Evolutionary conservation across 805 yeast genomes (phyloP).

Genomic region (Candida jianshihensis): DNA sequence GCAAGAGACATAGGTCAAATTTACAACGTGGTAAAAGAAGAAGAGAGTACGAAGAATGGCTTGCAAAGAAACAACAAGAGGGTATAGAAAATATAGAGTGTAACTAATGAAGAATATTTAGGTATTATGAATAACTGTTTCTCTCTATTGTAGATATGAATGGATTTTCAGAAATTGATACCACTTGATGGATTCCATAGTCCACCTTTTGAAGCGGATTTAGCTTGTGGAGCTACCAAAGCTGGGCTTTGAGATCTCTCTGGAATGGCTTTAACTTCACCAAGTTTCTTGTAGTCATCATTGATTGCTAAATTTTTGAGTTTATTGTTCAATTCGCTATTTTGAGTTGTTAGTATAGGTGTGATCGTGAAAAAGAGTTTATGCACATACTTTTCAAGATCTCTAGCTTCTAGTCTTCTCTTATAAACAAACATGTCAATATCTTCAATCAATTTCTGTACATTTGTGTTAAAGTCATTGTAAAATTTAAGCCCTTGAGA

Average conservation of each 20-base stretch:
- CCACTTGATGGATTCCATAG: constrained; percentile 23
- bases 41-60: constrained; percentile 43
- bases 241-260: constrained; percentile 11
- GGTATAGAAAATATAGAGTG: too few species aligned
- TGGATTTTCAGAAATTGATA: constrained; percentile 14
- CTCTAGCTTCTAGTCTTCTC: constrained; percentile 47
- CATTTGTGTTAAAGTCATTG: constrained; percentile 45
- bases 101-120: too few species aligned
- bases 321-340: constrained; percentile 13
- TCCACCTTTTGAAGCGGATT: constrained; percentile 21
- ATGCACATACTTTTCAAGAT: constrained; percentile 33
- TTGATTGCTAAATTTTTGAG: constrained; percentile 24
- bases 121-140: too few species aligned
- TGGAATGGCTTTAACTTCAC: not conserved
- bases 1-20: constrained; percentile 62
- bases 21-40: constrained; percentile 41
- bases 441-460: constrained; percentile 36
- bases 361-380: not conserved
- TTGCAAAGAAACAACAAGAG: constrained; percentile 10
- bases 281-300: constrained; percentile 3
- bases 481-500: constrained; percentile 70
- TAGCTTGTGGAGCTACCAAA: constrained; percentile 18
- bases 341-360: constrained; percentile 1
- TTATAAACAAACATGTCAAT: constrained; percentile 45
- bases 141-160: not conserved